Conservation (phyloP, 2,329 filamentous ascomycete genomes). For the Dactylellina haptotyla region DNA sequence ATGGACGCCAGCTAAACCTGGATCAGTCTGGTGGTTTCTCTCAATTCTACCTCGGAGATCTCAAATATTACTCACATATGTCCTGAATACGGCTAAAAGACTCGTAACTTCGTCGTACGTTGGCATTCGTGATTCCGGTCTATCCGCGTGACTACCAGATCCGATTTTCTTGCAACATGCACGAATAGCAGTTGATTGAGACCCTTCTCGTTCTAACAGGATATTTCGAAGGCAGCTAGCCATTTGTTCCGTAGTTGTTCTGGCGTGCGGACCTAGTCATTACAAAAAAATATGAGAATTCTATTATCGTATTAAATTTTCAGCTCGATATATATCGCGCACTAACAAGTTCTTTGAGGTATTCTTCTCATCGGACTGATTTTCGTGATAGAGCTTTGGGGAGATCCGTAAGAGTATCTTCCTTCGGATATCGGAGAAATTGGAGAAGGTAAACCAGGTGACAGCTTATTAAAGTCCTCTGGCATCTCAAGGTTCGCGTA, state of each 20-base stretch:
- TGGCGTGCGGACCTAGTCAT: slow-evolving; percentile 30
- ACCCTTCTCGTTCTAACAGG: slow-evolving; percentile 30
- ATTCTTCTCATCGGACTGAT: slow-evolving; percentile 1
- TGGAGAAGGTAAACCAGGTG: slow-evolving; percentile 33
- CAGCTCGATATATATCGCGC: too few relatives aligned
- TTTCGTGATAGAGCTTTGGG: slow-evolving; percentile 13
- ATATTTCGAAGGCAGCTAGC: slow-evolving; percentile 36
- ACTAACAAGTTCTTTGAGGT: slow-evolving; percentile 36
- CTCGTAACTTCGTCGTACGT: slow-evolving; percentile 37
- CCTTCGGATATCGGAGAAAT: slow-evolving; percentile 37
- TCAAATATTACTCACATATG: slow-evolving; percentile 22
- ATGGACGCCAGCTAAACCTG: slow-evolving; percentile 17
- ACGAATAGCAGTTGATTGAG: not conserved
- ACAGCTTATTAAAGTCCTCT: slow-evolving; percentile 19
- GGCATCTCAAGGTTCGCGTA: slow-evolving; percentile 11
- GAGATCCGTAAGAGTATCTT: slow-evolving; percentile 17
- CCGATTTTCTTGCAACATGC: slow-evolving; percentile 42
- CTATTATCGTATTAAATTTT: not conserved
- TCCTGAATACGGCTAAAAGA: slow-evolving; percentile 31
- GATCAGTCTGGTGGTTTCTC: not conserved
- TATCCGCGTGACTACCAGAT: slow-evolving; percentile 21
- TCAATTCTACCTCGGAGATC: too few relatives aligned
- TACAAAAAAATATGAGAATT: not conserved
- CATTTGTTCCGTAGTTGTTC: slow-evolving; percentile 47
- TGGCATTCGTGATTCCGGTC: slow-evolving; percentile 29